These are phyloP conservation scores for Gonium pectorale DNA, from an alignment of 139 green algal species.

Conservation along the genomic window DNA sequence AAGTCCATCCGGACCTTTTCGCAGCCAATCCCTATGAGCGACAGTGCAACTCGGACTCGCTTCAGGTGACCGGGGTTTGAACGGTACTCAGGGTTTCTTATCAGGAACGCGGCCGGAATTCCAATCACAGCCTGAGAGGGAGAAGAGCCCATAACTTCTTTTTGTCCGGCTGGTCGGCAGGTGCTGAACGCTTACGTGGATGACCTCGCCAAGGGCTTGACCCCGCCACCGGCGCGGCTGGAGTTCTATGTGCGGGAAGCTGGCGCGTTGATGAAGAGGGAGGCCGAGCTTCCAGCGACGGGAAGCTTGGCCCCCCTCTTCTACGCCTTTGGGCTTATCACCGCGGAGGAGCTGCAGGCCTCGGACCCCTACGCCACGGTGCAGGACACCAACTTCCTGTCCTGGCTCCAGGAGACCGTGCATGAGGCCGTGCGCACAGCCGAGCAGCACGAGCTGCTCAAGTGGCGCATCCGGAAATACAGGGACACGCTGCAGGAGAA, in stretches of 20 bases:
- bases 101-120: no score
- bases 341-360: conserved; percentile 72
- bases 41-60: conserved; percentile 80
- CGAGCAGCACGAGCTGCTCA: conserved; percentile 80
- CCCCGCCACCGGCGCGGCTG: conserved; percentile 49
- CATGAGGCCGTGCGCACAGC: conserved; percentile 77
- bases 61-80: conserved; percentile 76
- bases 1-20: conserved; percentile 91
- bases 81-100: background rate
- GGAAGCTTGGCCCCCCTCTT: conserved; percentile 87
- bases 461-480: conserved; percentile 70
- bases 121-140: no score
- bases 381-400: conserved; percentile 74
- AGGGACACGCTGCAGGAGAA: conserved; percentile 70
- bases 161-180: conserved; percentile 42
- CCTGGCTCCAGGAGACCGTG: conserved; percentile 82
- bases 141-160: no score
- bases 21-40: conserved; percentile 74
- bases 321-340: conserved; percentile 87
- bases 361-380: conserved; percentile 40
- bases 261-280: conserved; percentile 52
- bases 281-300: conserved; percentile 69
- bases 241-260: conserved; percentile 77
- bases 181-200: conserved; percentile 87
- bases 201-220: conserved; percentile 62